Base-by-base conservation (phyloP, 1,139 yeast species). In the Meyerozyma athensensis region DNA sequence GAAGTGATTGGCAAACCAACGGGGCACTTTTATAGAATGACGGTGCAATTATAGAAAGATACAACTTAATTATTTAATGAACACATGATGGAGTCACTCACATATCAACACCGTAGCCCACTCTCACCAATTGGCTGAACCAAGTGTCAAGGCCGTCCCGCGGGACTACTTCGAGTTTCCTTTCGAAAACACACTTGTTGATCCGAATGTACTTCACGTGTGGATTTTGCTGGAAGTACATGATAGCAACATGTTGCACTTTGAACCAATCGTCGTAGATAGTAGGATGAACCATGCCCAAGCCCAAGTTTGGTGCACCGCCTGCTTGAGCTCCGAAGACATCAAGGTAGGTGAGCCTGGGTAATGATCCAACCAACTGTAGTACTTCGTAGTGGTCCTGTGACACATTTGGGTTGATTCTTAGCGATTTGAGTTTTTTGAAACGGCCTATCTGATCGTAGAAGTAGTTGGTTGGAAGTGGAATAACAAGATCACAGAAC, bases 251-350 rank as follows among this genome's bases (percentile, higher is more conserved):
- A 47, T 75, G 79, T 45, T 75, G 79, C 1, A 77, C 77, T 40
- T 75, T 65, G 43, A 65, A 63, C 82, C 83, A 78, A 40, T 72
- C 74, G 49, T 77, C 82, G 46, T 68, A 68, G 2, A 78, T 61
- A 2, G 76, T 74, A 4, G 79, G 79, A 48, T 76, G 77, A 4
- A 65, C 59, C 58, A 70, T 73, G 12, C 75, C 79, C 19, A 74
- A 52, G 0, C 81, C 83, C 59, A 77, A 63, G 50, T 76, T 77
- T 5, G 77, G 77, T 0, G 72, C 63, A 1, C 79, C 80, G 3
- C 79, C 78, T 0, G 81, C 72, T 18, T 68, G 65, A 16, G 65
- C 53, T 0, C 81, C 82, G 42, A 72, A 66, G 1, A 77, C 53
- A 49, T 74, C 75, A n/a, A 77, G 49, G 32, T 52, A 61, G 18